Percentiles rank a stretch among this genome's conserved stretches.
These are phyloP conservation scores for Sindora glabra DNA, from an alignment of 306 rosid species.

Conservation along the genomic window DNA sequence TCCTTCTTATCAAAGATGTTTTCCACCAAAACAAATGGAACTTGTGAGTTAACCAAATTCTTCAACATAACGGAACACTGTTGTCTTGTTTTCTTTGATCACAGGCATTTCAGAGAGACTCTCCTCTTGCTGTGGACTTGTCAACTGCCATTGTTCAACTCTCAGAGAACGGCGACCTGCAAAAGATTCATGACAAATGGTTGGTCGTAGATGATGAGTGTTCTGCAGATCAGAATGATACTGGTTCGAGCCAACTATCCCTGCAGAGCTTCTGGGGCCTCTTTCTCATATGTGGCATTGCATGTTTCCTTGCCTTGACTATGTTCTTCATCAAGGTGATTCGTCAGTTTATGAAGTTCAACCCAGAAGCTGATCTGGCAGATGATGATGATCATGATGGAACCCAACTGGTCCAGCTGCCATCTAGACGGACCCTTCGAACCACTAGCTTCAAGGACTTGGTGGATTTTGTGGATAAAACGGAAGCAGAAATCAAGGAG, in stretches of 20 bases:
- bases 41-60: no score
- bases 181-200: constrained; percentile 79
- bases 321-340: constrained; percentile 39
- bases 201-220: constrained; percentile 31
- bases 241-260: constrained; percentile 37
- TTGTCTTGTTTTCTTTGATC: constrained; percentile 1
- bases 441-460: constrained; percentile 51
- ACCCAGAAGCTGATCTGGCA: no score
- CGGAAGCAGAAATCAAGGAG: constrained; percentile 54
- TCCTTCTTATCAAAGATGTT: no score
- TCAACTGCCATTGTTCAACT: constrained; percentile 92
- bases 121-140: constrained; percentile 79
- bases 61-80: no score
- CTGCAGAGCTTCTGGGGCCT: constrained; percentile 83
- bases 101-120: constrained; percentile 88
- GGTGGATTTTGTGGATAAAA: constrained; percentile 55
- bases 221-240: constrained; percentile 15
- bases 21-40: no score
- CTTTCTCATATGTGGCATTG: constrained; percentile 56
- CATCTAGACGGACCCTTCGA: no score
- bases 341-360: constrained; percentile 45
- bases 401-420: constrained; percentile 19
- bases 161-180: constrained; percentile 74
- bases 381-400: constrained; percentile 27
- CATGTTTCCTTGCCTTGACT: constrained; percentile 44